These are phyloP conservation scores for Brassica juncea DNA, from an alignment of 345 rosid genomes.

Conservation along the genomic window DNA sequence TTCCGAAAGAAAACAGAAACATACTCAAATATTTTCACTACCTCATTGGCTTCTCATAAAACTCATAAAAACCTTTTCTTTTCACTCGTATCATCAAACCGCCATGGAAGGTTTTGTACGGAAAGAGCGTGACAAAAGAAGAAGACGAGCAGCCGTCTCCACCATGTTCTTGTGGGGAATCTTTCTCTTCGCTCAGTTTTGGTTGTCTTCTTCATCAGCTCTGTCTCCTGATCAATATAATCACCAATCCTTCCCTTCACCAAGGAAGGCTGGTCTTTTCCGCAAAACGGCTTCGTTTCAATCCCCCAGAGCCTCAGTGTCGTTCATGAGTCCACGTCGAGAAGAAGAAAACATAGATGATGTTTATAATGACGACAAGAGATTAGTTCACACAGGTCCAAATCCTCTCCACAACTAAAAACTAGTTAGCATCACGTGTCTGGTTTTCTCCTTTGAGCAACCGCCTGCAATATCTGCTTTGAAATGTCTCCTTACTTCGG, in stretches of 20 bases:
- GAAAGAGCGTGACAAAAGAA: constrained; percentile 8
- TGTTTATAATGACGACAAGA: constrained; percentile 70
- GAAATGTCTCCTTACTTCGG: constrained; percentile 19
- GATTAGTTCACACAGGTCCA: constrained; percentile 87
- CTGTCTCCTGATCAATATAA: constrained; percentile 41
- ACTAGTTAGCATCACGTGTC: constrained; percentile 22
- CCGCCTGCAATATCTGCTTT: constrained; percentile 4
- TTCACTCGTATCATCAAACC: constrained; percentile 19
- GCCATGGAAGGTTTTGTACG: constrained; percentile 34
- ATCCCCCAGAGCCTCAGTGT: constrained; percentile 39
- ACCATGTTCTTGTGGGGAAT: constrained; percentile 51
- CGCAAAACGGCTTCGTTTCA: constrained; percentile 34
- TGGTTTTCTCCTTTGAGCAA: constrained; percentile 20
- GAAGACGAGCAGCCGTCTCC: background rate
- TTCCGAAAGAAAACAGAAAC: constrained; percentile 8
- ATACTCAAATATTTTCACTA: constrained; percentile 17
- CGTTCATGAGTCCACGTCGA: constrained; percentile 34
- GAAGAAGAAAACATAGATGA: constrained; percentile 46
- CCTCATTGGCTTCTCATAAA: constrained; percentile 24
- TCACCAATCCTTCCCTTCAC: constrained; percentile 31
- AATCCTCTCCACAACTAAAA: constrained; percentile 87
- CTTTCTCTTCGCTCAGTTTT: constrained; percentile 47
- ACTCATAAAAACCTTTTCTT: constrained; percentile 7
- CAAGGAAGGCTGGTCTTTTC: constrained; percentile 50
- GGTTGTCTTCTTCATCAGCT: constrained; percentile 39